Evolutionary conservation across 805 yeast species (phyloP).

Genomic region (Ogataea naganishii): DNA sequence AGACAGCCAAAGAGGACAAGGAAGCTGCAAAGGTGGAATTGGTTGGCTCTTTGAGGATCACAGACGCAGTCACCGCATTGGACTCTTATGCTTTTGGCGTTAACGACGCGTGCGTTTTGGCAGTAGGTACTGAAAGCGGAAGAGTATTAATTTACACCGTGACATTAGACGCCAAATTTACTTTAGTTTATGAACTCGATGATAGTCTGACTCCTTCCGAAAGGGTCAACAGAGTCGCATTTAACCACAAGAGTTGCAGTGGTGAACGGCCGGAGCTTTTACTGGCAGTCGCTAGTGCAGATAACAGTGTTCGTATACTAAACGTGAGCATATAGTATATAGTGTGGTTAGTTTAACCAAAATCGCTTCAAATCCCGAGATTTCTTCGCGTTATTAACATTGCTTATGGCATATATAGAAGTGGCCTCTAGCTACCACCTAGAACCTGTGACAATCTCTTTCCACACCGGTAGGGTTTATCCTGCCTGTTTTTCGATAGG

Average conservation of each 20-base stretch:
- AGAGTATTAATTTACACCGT: conserved; percentile 36
- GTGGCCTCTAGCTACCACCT: too few species aligned
- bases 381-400: too few species aligned
- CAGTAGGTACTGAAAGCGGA: conserved; percentile 71
- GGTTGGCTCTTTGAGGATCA: conserved; percentile 33
- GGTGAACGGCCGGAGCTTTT: conserved; percentile 19
- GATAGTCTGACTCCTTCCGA: conserved; percentile 45
- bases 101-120: conserved; percentile 30
- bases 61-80: conserved; percentile 59
- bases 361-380: too few species aligned
- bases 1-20: conserved; percentile 3
- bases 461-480: too few species aligned
- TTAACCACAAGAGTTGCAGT: conserved; percentile 28
- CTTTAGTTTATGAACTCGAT: conserved; percentile 25
- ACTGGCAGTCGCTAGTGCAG: conserved; percentile 59
- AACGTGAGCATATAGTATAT: too few species aligned
- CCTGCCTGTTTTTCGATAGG: too few species aligned
- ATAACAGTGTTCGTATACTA: conserved; percentile 44
- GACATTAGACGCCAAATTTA: conserved; percentile 18
- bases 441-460: too few species aligned
- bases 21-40: too few species aligned
- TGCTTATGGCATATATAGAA: too few species aligned
- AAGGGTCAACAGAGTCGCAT: conserved; percentile 52
- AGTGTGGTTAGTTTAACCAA: too few species aligned
- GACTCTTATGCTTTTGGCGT: conserved; percentile 32